Evolutionary conservation across 1,139 yeast genomes (phyloP), one percentile per base, ranked within the genome.

Genomic region (Taphrina communis): DNA sequence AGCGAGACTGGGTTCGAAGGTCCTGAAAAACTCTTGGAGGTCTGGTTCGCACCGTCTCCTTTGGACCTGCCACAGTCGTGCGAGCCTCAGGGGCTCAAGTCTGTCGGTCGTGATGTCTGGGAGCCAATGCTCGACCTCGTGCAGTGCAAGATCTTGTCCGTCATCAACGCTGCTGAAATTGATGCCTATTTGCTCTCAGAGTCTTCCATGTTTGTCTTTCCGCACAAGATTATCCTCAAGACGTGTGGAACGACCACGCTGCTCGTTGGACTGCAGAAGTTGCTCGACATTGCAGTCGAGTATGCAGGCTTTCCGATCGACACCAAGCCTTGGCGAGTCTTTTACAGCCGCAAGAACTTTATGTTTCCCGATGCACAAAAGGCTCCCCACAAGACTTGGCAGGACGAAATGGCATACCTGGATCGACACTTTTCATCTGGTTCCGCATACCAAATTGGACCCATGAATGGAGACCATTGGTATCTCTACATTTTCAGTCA

Each of bases 201-300:
- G 79, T 89, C 96, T 57, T 89, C 97, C 21, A 81, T 94, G 76
- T 93, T 94, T 80, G 96, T 94, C 41, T 93, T 88, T 76, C 87
- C 90, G 41, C 94, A 92, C 79, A 92, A 90, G 78, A 75, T 93
- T 73, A 87, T 93, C 70, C 83, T 94, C 76, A 94, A 94, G 79
- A 94, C 99, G 14, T 94, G 99, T 78, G 99, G 99, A 11, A 93
- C 97, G 14, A 94, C 98, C 1, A 91, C 97, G 1, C 88, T 97
- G 0, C 83, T 94, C 72, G 85, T 87, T 42, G 94, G 97, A 74
- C 80, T 94, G 53, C 86, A 85, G 41, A 83, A 85, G 69, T 80
- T 93, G 70, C 84, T 89, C 73, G 83, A 84, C 57, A 78, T 85
- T 36, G 85, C 88, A 12, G 76, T 78, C 39, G 73, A 78, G 6